Percentiles rank a stretch among this genome's conserved stretches.
Evolutionary conservation across 2,329 filamentous ascomycete genomes (phyloP).

Genomic region (Amylocarpus encephaloides): DNA sequence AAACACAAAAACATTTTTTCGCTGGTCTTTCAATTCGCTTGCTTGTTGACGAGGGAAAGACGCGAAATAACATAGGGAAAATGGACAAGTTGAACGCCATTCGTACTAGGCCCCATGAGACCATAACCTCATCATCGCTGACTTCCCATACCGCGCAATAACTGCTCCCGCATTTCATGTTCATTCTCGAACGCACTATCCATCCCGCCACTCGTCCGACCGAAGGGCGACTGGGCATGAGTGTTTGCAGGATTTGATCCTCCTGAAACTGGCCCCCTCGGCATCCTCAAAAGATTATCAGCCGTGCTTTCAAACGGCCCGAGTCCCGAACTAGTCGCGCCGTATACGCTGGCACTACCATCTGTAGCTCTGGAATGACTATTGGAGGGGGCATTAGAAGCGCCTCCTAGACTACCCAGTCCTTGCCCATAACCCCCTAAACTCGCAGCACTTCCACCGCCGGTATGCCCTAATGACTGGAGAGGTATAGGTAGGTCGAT

Average conservation of each 20-base stretch:
- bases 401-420: slow-evolving; percentile 7
- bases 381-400: slow-evolving; percentile 4
- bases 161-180: slow-evolving; percentile 23
- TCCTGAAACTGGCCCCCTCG: not conserved
- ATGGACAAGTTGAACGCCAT: not conserved
- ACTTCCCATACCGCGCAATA: slow-evolving; percentile 22
- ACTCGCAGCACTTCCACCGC: slow-evolving; percentile 9
- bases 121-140: not conserved
- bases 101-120: not conserved
- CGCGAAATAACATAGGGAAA: too few species aligned
- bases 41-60: too few species aligned
- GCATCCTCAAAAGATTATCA: slow-evolving; percentile 17
- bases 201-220: not conserved
- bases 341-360: slow-evolving; percentile 19
- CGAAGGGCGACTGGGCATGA: slow-evolving; percentile 14
- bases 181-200: slow-evolving; percentile 17
- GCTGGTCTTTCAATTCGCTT: too few species aligned
- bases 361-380: slow-evolving; percentile 18
- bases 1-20: too few species aligned
- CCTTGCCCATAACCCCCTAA: slow-evolving; percentile 13
- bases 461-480: slow-evolving; percentile 25
- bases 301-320: slow-evolving; percentile 17
- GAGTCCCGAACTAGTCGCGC: slow-evolving; percentile 17
- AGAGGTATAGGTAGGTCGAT: slow-evolving; percentile 27
- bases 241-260: slow-evolving; percentile 1